Base-by-base conservation (phyloP, 2,329 filamentous ascomycete species). In the Aspergillus viridinutans region DNA sequence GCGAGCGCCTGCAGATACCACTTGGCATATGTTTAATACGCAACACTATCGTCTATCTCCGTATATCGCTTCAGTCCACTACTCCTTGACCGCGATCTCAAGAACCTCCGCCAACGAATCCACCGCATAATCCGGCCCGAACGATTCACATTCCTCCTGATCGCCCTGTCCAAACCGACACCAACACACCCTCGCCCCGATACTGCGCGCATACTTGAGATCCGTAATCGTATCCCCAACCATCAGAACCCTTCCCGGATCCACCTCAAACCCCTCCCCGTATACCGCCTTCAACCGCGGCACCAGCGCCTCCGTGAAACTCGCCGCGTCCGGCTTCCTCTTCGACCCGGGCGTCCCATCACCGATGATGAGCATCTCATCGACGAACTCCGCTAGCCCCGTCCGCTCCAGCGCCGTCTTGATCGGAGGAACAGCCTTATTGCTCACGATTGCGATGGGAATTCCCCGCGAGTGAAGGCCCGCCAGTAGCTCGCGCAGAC, bases 1-100 rank as follows among this genome's bases (percentile, higher is more conserved):
- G 67, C 67, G 1, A 51, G 52, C 17, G 59, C 64, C 4, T 69
- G 67, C 55, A 68, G 68, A 17, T 68, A 70, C 63, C 26, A 20
- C 52, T 32, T 63, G 59, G 20, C 21, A 45, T 45, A 45, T 12
- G 14, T 6, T 17, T 38, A 38, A 7, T 17, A 17, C 12, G 28
- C 12, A 32, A 17, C 12, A 17, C 32, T 35, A 35, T 35, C 25
- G 25, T 25, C 25, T 25, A 25, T 25, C 23, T 25, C 23, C 23
- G 23, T 25, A 25, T 25, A 25, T 25, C 4, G 25, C 1, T 5
- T 25, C 25, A 25, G 25, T 25, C 4, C 4, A 25, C 25, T 43
- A 43, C 20, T 43, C n/a, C 42, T 28, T 52, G 23, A 25, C 32
- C 8, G 50, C 43, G 35, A 58, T 49, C 5, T 42, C 49, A 6